Evolutionary conservation across 768 basidiomycete species (phyloP), one percentile per base, ranked within the genome.

Genomic region (Kwoniella bestiolae): DNA sequence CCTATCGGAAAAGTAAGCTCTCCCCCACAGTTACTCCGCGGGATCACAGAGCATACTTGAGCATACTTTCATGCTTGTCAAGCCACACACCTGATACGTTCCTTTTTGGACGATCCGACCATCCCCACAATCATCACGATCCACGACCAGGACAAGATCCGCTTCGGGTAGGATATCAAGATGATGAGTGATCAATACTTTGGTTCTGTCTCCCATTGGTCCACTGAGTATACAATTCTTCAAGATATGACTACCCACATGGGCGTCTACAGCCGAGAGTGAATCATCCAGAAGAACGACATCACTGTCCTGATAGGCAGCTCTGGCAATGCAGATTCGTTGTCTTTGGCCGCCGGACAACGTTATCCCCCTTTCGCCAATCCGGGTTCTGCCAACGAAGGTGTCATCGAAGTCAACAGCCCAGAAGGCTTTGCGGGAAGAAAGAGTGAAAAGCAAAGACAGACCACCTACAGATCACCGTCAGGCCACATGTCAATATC

Each of bases 231-330:
- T 75, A 69, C 88, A 90, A 38, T 88, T 82, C 11, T 89, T 85
- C 3, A 90, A 66, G 51, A 90, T 85, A 26, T 84, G 83, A 70
- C 87, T 87, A 8, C 88, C 88, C 3, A 91, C 90, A 69, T 89
- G 86, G 0, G 90, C 86, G 68, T 92, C 91, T 5, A 92, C 88
- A 0, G 91, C 91, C 31, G 88, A 87, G 6, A 96, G 83, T 2
- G 81, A 80, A 56, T 81, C 80, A 60, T 81, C 81, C 9, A 82
- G 71, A 11, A 82, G 64, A 3, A 81, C 75, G 14, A 82, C 65
- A 18, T 77, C 74, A 12, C 63, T 57, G 21, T 63, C 55, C 16
- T 68, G 63, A 56, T 77, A 76, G 14, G 74, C 78, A 6, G 79
- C 74, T 53, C 78, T 67, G n/a, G 76, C 77, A 25, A 80, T 59